phyloP scores from a whole-genome alignment of 345 rosid species.

The Stellera chamaejasme region DNA sequence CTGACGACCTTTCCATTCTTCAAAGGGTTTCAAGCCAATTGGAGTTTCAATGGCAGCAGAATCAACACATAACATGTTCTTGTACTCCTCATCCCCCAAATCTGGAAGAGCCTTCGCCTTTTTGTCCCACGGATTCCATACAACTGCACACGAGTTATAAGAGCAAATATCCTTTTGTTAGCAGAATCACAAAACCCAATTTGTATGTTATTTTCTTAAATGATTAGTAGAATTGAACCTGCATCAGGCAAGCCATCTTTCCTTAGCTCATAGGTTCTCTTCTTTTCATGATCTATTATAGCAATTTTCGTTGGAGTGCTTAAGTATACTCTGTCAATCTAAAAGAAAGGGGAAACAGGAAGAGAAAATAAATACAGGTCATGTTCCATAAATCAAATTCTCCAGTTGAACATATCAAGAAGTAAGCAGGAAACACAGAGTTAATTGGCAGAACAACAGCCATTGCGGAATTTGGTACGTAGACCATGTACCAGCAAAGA shows the following conservation, averaged over 20 bases:
- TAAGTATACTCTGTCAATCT: constrained; percentile 76
- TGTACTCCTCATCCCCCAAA: constrained; percentile 81
- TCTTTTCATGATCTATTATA: constrained; percentile 82
- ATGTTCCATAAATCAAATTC: too few relatives aligned
- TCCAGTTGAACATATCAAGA: too few relatives aligned
- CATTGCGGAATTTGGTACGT: too few relatives aligned
- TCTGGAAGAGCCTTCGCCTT: constrained; percentile 68
- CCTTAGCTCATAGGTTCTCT: constrained; percentile 72
- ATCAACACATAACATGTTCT: constrained; percentile 70
- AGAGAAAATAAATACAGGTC: too few relatives aligned
- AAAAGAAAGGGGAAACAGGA: neutral
- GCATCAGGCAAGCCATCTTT: constrained; percentile 84
- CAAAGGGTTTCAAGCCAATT: constrained; percentile 57
- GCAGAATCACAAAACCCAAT: too few relatives aligned
- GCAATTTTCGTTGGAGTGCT: constrained; percentile 87
- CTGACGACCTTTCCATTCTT: constrained; percentile 84
- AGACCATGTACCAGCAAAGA: neutral
- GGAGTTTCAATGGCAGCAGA: constrained; percentile 65
- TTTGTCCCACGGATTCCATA: constrained; percentile 93
- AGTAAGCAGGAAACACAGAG: too few relatives aligned
- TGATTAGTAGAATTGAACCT: constrained; percentile 23
- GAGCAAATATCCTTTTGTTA: neutral
- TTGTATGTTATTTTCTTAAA: too few relatives aligned
- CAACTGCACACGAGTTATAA: constrained; percentile 27
- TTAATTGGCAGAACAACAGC: neutral